A percentile compares a stretch with the other conserved stretches of the same genome.
These are phyloP conservation scores for Kazachstania bromeliacearum DNA, from an alignment of 805 yeast species.

Conservation along the genomic window DNA sequence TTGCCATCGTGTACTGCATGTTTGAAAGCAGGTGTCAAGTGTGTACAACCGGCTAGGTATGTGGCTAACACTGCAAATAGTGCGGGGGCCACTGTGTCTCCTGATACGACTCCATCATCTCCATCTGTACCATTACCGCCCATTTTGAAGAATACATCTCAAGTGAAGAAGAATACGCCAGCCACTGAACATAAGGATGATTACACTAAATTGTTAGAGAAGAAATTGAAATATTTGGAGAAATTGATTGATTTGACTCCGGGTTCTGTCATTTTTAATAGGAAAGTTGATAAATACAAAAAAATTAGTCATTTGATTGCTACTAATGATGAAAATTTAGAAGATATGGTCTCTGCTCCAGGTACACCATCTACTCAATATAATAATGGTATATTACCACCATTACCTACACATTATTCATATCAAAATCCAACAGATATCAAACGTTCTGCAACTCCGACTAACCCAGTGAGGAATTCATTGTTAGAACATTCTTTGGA, in stretches of 20 bases:
- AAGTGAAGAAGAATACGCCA: constrained; percentile 12
- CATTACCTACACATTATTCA: neutral
- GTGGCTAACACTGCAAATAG: constrained; percentile 10
- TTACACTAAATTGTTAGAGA: constrained; percentile 48
- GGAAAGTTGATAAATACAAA: constrained; percentile 30
- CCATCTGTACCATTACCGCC: neutral
- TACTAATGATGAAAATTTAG: constrained; percentile 6
- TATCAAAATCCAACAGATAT: neutral
- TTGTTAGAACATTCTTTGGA: constrained; percentile 22
- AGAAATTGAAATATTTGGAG: constrained; percentile 44
- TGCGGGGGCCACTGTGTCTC: neutral
- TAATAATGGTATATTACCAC: neutral
- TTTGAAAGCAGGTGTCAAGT: constrained; percentile 50
- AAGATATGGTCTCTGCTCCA: neutral
- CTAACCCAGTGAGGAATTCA: neutral
- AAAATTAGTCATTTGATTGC: constrained; percentile 31
- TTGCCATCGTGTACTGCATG: constrained; percentile 59
- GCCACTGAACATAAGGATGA: constrained; percentile 41
- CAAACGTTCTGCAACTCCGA: neutral
- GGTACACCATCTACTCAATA: neutral
- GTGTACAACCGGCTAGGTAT: constrained; percentile 57
- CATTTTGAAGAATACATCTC: neutral
- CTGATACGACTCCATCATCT: neutral
- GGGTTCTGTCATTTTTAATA: constrained; percentile 22
- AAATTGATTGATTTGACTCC: constrained; percentile 30